A percentile compares a stretch with the other conserved stretches of the same genome.
phyloP scores from a whole-genome alignment of 257 asterid genomes.

The Parsonsia alboflavescens region DNA sequence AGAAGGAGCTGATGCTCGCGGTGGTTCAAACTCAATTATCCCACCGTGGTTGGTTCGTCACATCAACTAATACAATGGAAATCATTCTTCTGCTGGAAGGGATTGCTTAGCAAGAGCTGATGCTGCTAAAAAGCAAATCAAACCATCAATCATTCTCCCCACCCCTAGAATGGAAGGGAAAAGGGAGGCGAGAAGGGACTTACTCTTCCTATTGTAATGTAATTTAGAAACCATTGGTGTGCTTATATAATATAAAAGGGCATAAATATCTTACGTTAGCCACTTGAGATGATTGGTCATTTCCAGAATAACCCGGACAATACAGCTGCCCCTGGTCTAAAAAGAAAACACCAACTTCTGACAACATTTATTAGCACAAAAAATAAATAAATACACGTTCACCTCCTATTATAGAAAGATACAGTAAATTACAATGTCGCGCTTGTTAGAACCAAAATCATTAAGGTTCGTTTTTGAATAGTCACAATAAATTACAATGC shows the following conservation, averaged over 20 bases:
- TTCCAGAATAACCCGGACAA: too few species aligned
- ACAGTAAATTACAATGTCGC: too few species aligned
- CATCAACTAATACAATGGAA: constrained; percentile 4
- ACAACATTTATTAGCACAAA: too few species aligned
- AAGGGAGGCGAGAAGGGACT: not conserved
- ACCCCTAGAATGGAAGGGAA: not conserved
- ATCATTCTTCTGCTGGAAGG: not conserved
- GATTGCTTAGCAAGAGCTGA: not conserved
- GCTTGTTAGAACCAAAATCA: not conserved
- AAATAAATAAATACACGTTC: too few species aligned
- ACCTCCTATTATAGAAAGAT: too few species aligned
- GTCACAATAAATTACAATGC: not conserved
- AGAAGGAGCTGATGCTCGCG: constrained; percentile 7
- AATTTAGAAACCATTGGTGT: not conserved
- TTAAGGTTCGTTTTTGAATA: not conserved
- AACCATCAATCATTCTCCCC: not conserved
- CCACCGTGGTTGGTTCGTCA: constrained; percentile 42
- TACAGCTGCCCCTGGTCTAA: too few species aligned
- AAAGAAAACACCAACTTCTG: too few species aligned
- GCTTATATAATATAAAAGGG: constrained; percentile 1
- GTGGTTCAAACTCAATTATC: constrained; percentile 15
- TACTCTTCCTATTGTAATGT: not conserved
- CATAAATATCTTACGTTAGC: not conserved
- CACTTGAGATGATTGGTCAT: too few species aligned
- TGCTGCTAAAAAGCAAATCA: not conserved